Evolutionary conservation across 2,329 filamentous ascomycete species (phyloP).

Genomic region (Xylariaceae sp.): DNA sequence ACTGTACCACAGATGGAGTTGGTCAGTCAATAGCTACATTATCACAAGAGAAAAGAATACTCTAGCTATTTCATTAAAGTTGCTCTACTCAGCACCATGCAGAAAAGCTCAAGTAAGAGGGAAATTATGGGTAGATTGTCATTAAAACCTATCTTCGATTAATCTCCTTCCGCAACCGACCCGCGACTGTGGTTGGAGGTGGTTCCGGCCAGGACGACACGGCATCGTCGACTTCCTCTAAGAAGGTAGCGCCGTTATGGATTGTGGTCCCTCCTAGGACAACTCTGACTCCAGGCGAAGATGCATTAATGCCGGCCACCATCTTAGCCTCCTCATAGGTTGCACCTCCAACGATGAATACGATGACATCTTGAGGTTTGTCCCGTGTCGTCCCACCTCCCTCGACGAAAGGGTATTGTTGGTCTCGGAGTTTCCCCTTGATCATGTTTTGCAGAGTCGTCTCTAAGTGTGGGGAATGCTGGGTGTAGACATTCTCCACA

Average conservation of each 20-base stretch:
- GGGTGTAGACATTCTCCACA: slow-evolving; percentile 98
- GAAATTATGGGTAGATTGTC: background rate
- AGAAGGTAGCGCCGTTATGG: slow-evolving; percentile 85
- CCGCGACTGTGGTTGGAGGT: slow-evolving; percentile 64
- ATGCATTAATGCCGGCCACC: slow-evolving; percentile 92
- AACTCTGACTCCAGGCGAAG: slow-evolving; percentile 84
- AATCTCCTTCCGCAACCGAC: slow-evolving; percentile 66
- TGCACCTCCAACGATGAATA: slow-evolving; percentile 91
- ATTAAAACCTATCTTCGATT: slow-evolving; percentile 54
- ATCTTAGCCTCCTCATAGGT: slow-evolving; percentile 98
- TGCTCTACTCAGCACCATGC: background rate
- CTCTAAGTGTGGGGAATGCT: slow-evolving; percentile 90
- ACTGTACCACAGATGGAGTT: no score
- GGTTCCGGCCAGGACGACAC: slow-evolving; percentile 85
- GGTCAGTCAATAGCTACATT: no score
- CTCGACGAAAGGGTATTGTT: slow-evolving; percentile 93
- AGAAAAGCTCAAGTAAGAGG: slow-evolving; percentile 41
- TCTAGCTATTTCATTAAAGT: background rate
- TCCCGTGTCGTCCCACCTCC: slow-evolving; percentile 85
- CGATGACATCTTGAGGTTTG: slow-evolving; percentile 94
- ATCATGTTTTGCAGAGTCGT: slow-evolving; percentile 89
- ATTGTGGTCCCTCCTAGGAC: slow-evolving; percentile 88
- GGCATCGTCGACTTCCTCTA: slow-evolving; percentile 91
- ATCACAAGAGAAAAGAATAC: no score
- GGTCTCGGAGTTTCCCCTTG: slow-evolving; percentile 85